These are phyloP conservation scores for Haematococcus sp. DNA, from an alignment of 139 green algal genomes.

Conservation along the genomic window DNA sequence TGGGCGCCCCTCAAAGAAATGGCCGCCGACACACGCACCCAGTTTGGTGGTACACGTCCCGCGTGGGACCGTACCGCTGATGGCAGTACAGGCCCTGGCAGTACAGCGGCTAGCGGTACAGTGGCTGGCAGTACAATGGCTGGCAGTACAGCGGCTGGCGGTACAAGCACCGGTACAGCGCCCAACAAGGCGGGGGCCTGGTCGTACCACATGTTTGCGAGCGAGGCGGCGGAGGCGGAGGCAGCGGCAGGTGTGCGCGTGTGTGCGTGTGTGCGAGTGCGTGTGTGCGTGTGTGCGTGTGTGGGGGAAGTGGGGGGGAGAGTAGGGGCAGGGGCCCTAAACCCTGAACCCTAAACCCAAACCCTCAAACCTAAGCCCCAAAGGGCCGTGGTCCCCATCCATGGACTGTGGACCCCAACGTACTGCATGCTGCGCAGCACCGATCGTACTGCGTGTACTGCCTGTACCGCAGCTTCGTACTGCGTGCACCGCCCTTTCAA, in stretches of 20 bases:
- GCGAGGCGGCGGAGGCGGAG: neutral
- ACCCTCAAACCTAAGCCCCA: too few relatives aligned
- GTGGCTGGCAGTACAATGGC: conserved; percentile 1
- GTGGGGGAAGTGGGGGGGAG: too few relatives aligned
- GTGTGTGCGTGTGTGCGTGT: too few relatives aligned
- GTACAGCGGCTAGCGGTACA: too few relatives aligned
- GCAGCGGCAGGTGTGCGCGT: conserved; percentile 16
- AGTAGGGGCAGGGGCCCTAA: too few relatives aligned
- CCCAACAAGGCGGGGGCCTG: conserved; percentile 6
- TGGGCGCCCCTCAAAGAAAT: conserved; percentile 41
- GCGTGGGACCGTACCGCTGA: neutral
- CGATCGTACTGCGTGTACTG: too few relatives aligned
- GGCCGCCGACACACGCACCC: conserved; percentile 18
- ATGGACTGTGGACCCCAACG: too few relatives aligned
- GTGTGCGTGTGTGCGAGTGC: too few relatives aligned
- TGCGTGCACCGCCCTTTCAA: too few relatives aligned
- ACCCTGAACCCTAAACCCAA: too few relatives aligned
- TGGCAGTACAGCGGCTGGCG: conserved; percentile 11
- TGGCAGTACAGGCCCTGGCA: conserved; percentile 16
- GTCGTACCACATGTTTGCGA: conserved; percentile 4
- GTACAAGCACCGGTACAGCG: conserved; percentile 10
- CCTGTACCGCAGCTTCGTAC: too few relatives aligned
- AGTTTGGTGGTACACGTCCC: conserved; percentile 13
- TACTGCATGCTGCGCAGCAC: neutral
- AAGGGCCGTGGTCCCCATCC: too few relatives aligned